Evolutionary conservation across 495 filamentous ascomycete genomes (phyloP).

Genomic region (Trichoderma reesei): DNA sequence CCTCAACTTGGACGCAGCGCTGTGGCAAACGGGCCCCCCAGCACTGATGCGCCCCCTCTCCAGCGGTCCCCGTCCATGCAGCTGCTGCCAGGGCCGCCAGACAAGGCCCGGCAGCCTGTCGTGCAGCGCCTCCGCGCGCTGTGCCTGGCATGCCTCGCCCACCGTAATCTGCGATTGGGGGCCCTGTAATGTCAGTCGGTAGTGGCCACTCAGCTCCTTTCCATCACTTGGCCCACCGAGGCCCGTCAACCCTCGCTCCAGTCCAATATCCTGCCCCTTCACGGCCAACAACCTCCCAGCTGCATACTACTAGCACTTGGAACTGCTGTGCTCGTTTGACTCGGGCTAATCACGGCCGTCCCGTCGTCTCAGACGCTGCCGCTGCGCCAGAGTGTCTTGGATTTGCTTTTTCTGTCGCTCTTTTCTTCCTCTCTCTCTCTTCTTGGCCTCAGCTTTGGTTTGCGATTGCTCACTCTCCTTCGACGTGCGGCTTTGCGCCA

Average conservation of each 20-base stretch:
- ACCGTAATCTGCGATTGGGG: conserved; percentile 6
- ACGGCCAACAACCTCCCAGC: background rate
- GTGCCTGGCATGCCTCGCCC: conserved; percentile 3
- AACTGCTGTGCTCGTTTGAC: too few relatives aligned
- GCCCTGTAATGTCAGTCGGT: background rate
- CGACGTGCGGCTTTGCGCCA: background rate
- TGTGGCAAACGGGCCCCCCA: background rate
- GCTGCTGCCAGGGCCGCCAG: background rate
- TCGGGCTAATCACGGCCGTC: conserved; percentile 7
- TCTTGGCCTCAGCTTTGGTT: background rate
- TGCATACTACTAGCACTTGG: background rate
- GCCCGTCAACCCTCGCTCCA: background rate
- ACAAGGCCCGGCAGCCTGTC: background rate
- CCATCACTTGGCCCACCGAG: too few relatives aligned
- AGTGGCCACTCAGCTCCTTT: background rate
- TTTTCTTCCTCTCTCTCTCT: background rate
- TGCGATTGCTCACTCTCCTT: background rate
- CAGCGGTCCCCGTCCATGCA: too few relatives aligned
- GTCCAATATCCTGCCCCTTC: background rate
- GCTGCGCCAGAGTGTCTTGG: background rate
- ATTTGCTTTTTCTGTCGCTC: background rate
- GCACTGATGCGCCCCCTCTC: background rate
- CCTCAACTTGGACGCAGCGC: background rate
- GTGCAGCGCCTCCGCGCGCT: background rate
- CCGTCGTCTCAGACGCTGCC: conserved; percentile 4